Percentiles rank a stretch among this genome's conserved stretches.
These are phyloP conservation scores for Kodamaea neixiangensis DNA, from an alignment of 805 yeast species.

Conservation along the genomic window DNA sequence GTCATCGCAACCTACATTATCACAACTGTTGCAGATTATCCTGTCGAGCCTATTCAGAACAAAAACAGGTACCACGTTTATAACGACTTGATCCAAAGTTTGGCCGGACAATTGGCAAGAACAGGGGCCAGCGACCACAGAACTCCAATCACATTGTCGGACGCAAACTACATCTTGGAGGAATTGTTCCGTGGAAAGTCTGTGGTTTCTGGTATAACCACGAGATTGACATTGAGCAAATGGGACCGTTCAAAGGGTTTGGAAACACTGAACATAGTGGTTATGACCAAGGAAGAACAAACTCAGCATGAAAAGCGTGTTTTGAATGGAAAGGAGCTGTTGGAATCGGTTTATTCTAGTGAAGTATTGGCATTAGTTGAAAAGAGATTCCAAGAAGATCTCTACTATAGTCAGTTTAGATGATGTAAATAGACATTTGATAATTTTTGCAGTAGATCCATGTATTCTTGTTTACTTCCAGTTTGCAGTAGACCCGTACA, in stretches of 20 bases:
- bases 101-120: conserved; percentile 86
- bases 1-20: conserved; percentile 83
- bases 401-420: conserved; percentile 60
- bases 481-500: no score
- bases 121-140: conserved; percentile 71
- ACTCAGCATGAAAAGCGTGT: conserved; percentile 74
- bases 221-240: conserved; percentile 74
- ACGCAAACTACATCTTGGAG: conserved; percentile 80
- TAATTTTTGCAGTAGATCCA: no score
- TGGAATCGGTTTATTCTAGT: conserved; percentile 63
- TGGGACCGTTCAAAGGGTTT: conserved; percentile 78
- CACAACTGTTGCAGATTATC: conserved; percentile 81
- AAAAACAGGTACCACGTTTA: conserved; percentile 83
- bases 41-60: conserved; percentile 88
- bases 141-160: conserved; percentile 70
- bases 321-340: conserved; percentile 62
- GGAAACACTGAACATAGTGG: conserved; percentile 75
- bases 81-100: conserved; percentile 77
- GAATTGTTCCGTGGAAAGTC: conserved; percentile 94
- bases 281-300: conserved; percentile 89
- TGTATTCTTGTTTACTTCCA: no score
- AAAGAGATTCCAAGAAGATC: conserved; percentile 73
- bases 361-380: conserved; percentile 59
- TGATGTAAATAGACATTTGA: background rate
- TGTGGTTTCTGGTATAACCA: conserved; percentile 79